Evolutionary conservation across 495 filamentous ascomycete species (phyloP).

Genomic region (Thozetella sp.): DNA sequence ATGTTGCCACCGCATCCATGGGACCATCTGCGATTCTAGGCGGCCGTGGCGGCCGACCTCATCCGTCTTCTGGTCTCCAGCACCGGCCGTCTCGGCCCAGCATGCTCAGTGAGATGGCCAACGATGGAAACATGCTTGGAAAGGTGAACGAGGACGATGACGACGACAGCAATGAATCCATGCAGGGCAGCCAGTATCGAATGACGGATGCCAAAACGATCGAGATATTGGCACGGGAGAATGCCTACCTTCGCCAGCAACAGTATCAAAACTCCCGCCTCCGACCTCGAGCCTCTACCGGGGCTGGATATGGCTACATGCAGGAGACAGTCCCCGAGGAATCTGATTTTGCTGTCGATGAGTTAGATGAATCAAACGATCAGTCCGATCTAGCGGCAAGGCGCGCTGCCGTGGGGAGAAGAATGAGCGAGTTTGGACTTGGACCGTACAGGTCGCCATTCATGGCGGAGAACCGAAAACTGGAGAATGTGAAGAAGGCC

Average conservation of each 20-base stretch:
- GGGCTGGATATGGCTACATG: constrained; percentile 58
- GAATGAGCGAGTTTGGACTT: constrained; percentile 66
- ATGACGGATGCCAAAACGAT: constrained; percentile 66
- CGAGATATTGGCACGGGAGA: constrained; percentile 73
- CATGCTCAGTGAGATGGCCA: constrained; percentile 78
- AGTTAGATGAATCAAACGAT: constrained; percentile 65
- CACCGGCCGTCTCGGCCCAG: constrained; percentile 85
- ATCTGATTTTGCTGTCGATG: constrained; percentile 70
- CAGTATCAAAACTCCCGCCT: constrained; percentile 62
- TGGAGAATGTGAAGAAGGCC: constrained; percentile 78
- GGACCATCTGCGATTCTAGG: constrained; percentile 41
- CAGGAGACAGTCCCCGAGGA: constrained; percentile 70
- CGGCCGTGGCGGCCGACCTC: constrained; percentile 56
- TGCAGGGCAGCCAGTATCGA: constrained; percentile 54
- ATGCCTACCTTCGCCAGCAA: constrained; percentile 67
- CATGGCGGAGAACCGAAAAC: constrained; percentile 68
- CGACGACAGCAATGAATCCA: constrained; percentile 63
- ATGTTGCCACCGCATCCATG: constrained; percentile 52
- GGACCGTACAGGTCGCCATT: constrained; percentile 58
- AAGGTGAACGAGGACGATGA: constrained; percentile 83
- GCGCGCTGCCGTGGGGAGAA: constrained; percentile 47
- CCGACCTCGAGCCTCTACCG: constrained; percentile 64
- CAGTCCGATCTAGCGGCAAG: constrained; percentile 54
- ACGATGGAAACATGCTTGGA: constrained; percentile 68
- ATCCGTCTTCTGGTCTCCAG: constrained; percentile 66